Conservation (phyloP, 192 early-diverging fungal genomes). For the Coemansia javaensis region DNA sequence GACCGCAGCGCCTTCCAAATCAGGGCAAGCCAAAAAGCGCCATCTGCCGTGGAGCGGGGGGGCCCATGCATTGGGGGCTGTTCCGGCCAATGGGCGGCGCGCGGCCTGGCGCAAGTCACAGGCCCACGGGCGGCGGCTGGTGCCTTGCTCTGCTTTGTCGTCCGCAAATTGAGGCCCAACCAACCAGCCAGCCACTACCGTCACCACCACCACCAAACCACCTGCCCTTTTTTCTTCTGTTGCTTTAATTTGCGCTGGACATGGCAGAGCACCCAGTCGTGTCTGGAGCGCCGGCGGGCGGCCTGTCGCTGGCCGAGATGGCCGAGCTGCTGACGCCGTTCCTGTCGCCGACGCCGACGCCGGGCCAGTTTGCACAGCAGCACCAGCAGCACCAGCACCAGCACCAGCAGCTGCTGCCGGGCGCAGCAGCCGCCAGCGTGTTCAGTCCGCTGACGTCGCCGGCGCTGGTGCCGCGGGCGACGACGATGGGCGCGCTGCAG, state of each 20-base stretch:
- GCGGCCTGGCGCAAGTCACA: too few species aligned
- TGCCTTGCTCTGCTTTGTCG: too few species aligned
- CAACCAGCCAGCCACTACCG: too few species aligned
- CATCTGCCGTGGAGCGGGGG: too few species aligned
- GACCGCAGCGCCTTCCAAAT: too few species aligned
- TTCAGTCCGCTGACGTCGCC: conserved; percentile 44
- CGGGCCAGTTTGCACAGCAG: conserved; percentile 1
- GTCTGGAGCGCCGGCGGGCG: neutral
- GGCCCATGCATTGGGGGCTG: too few species aligned
- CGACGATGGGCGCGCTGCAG: neutral
- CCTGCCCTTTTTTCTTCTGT: neutral
- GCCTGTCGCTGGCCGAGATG: conserved; percentile 17
- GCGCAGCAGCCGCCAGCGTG: neutral
- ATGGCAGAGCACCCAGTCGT: neutral
- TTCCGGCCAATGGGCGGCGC: too few species aligned
- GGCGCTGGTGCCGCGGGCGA: conserved; percentile 7
- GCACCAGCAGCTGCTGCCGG: neutral
- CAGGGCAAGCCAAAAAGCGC: too few species aligned
- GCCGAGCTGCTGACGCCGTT: conserved; percentile 43
- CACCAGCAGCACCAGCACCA: neutral
- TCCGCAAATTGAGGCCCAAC: too few species aligned
- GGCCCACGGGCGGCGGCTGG: too few species aligned
- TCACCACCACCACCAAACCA: too few species aligned
- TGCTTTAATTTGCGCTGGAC: neutral
- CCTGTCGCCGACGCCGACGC: conserved; percentile 28